A percentile compares a stretch with the other conserved stretches of the same genome.
These are phyloP conservation scores for Prunus mira DNA, from an alignment of 306 rosid species.

Conservation along the genomic window DNA sequence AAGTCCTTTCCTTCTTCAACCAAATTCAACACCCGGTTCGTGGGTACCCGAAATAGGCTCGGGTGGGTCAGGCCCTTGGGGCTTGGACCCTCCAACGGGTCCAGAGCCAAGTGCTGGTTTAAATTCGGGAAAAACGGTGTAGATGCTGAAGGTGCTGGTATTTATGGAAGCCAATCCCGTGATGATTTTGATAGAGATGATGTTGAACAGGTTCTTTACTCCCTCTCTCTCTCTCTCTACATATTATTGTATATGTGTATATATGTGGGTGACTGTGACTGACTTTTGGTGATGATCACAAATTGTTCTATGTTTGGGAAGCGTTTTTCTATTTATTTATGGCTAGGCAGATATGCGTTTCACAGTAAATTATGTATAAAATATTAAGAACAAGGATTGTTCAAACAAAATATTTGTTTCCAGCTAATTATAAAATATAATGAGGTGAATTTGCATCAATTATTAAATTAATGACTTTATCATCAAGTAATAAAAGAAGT, in stretches of 20 bases:
- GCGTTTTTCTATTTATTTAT: no score
- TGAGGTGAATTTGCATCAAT: background rate
- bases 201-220: constrained; percentile 73
- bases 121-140: constrained; percentile 79
- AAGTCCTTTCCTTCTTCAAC: constrained; percentile 31
- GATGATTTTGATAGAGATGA: constrained; percentile 91
- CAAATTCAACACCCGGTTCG: constrained; percentile 44
- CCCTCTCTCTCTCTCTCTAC: background rate
- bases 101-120: constrained; percentile 79
- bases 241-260: background rate
- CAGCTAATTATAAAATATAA: background rate
- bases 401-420: no score
- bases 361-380: no score
- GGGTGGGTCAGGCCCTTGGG: constrained; percentile 38
- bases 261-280: no score
- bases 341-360: no score
- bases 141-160: constrained; percentile 95
- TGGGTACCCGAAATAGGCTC: constrained; percentile 37
- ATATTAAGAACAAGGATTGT: no score
- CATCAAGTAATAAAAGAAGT: no score
- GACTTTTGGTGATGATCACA: no score
- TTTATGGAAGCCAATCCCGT: constrained; percentile 91
- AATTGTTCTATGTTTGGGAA: no score
- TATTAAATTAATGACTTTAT: no score
- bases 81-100: constrained; percentile 87